phyloP scores from a whole-genome alignment of 495 filamentous ascomycete genomes.

The Penicillium longicatenatum region DNA sequence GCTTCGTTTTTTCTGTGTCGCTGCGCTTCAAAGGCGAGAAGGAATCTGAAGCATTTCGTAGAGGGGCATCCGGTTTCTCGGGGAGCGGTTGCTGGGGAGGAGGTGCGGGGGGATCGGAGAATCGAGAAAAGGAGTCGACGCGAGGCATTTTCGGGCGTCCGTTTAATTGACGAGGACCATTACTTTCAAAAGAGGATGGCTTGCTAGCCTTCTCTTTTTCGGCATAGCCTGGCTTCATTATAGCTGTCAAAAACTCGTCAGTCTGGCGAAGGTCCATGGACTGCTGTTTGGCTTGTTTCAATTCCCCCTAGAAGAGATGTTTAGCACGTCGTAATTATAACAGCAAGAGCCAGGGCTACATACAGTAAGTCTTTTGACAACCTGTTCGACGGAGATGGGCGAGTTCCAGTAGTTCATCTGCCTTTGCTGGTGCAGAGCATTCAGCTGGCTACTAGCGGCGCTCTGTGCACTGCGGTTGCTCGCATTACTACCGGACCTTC shows the following conservation, averaged over 20 bases:
- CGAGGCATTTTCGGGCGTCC: conserved; percentile 58
- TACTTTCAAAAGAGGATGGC: conserved; percentile 40
- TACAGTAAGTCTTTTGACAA: conserved; percentile 92
- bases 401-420: conserved; percentile 82
- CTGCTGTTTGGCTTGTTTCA: conserved; percentile 85
- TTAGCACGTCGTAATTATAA: conserved; percentile 12
- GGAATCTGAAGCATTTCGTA: conserved; percentile 44
- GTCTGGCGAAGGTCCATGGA: conserved; percentile 81
- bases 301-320: conserved; percentile 64
- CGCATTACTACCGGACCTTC: conserved; percentile 70
- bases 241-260: conserved; percentile 72
- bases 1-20: conserved; percentile 73
- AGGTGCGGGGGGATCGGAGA: conserved; percentile 87
- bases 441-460: conserved; percentile 59
- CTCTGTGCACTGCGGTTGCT: conserved; percentile 58
- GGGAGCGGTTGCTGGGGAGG: conserved; percentile 90
- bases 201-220: conserved; percentile 60
- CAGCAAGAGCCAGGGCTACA: conserved; percentile 33
- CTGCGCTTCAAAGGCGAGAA: conserved; percentile 64
- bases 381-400: conserved; percentile 88
- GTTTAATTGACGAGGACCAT: conserved; percentile 42
- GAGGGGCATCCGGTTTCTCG: conserved; percentile 77
- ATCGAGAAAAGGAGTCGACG: conserved; percentile 59
- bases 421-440: conserved; percentile 60
- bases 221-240: conserved; percentile 68